Evolutionary conservation across 2,329 filamentous ascomycete species (phyloP).

Genomic region (Aureobasidium namibiae): DNA sequence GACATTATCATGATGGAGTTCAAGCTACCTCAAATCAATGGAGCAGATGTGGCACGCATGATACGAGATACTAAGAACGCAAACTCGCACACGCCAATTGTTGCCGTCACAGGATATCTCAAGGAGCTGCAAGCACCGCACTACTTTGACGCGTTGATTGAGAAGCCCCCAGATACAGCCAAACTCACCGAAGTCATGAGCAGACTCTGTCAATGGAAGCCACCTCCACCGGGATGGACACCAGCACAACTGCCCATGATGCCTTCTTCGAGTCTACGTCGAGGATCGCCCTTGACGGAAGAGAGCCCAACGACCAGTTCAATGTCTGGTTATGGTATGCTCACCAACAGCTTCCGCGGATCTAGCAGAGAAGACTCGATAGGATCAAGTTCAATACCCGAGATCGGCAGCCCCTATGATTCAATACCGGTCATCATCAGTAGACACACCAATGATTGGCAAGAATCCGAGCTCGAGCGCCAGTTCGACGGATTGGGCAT

Average conservation of each 20-base stretch:
- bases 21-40: conserved; percentile 88
- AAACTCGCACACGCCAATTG: conserved; percentile 89
- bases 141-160: conserved; percentile 89
- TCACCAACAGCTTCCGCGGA: conserved; percentile 64
- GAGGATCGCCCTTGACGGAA: conserved; percentile 56
- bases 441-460: conserved; percentile 71
- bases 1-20: conserved; percentile 98
- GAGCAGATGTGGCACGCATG: conserved; percentile 93
- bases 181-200: conserved; percentile 85
- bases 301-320: conserved; percentile 76
- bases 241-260: conserved; percentile 35
- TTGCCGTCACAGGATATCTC: conserved; percentile 94
- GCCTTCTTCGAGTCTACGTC: conserved; percentile 55
- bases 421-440: conserved; percentile 69
- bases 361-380: conserved; percentile 86
- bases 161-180: conserved; percentile 89
- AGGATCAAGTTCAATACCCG: conserved; percentile 78
- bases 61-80: conserved; percentile 93
- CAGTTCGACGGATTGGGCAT: conserved; percentile 65
- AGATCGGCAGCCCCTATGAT: conserved; percentile 72
- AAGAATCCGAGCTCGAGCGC: conserved; percentile 45
- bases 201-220: conserved; percentile 87
- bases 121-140: conserved; percentile 93
- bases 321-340: conserved; percentile 59
- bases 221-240: conserved; percentile 56